phyloP scores from a whole-genome alignment of 2,329 filamentous ascomycete genomes.

The Trichoderma gracile region DNA sequence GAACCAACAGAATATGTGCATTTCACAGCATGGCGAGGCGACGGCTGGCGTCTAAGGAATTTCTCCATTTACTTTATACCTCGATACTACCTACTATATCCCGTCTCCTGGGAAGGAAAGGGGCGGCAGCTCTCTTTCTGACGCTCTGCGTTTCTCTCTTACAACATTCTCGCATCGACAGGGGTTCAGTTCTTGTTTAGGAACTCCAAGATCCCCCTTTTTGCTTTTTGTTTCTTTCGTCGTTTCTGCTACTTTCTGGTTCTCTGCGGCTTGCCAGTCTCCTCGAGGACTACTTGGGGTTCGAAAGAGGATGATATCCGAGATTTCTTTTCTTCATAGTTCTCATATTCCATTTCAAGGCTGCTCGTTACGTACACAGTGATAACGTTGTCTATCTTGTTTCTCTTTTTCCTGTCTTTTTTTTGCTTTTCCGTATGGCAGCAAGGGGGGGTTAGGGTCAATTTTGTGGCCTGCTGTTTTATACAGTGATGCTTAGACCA shows the following conservation, averaged over 20 bases:
- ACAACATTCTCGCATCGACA: neutral
- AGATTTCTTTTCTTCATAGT: neutral
- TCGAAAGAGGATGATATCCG: slow-evolving; percentile 2
- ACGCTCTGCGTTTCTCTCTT: neutral
- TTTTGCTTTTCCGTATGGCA: neutral
- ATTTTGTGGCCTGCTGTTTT: neutral
- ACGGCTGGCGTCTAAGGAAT: slow-evolving; percentile 34
- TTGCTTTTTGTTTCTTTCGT: neutral
- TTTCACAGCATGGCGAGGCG: slow-evolving; percentile 34
- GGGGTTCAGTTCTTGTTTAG: neutral
- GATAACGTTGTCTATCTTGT: neutral
- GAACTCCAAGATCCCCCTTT: neutral
- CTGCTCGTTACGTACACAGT: neutral
- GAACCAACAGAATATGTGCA: slow-evolving; percentile 17
- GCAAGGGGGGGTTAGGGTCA: neutral
- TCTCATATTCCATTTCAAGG: neutral
- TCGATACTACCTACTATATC: neutral
- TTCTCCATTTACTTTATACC: slow-evolving; percentile 19
- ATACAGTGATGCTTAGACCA: slow-evolving; percentile 6
- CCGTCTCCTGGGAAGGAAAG: neutral
- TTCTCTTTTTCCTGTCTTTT: neutral
- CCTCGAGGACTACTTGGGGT: neutral
- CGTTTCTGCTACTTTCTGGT: neutral
- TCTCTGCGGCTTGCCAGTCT: neutral
- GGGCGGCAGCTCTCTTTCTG: neutral